A percentile compares a stretch with the other conserved stretches of the same genome.
These are phyloP conservation scores for Incumbomyces delicatus DNA, from an alignment of 2,329 filamentous ascomycete species.

Conservation along the genomic window DNA sequence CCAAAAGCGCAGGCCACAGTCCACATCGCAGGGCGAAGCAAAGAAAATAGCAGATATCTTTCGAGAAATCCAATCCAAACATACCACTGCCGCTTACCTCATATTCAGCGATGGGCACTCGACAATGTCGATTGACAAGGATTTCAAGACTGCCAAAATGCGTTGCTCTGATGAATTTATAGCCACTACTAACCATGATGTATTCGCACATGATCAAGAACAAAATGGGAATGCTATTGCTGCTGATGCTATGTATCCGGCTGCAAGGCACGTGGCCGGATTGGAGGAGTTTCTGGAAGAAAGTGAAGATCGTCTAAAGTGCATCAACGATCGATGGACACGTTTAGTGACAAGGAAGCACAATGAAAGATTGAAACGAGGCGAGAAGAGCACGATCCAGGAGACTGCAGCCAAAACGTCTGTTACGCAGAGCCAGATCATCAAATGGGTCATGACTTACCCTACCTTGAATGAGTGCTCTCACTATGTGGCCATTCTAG, in stretches of 20 bases:
- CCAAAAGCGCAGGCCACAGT: not conserved
- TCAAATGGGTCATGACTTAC: slow-evolving; percentile 41
- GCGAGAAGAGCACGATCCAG: slow-evolving; percentile 10
- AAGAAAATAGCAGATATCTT: slow-evolving; percentile 13
- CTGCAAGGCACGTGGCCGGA: slow-evolving; percentile 11
- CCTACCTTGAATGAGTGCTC: slow-evolving; percentile 49
- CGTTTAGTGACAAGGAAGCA: slow-evolving; percentile 8
- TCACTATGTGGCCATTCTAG: slow-evolving; percentile 50
- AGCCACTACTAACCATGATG: slow-evolving; percentile 48
- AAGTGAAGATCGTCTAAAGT: slow-evolving; percentile 13
- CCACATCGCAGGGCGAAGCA: not conserved
- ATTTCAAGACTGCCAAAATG: slow-evolving; percentile 37
- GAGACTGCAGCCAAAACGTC: slow-evolving; percentile 18
- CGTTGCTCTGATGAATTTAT: slow-evolving; percentile 43
- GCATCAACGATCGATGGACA: slow-evolving; percentile 14
- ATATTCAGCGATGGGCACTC: slow-evolving; percentile 43
- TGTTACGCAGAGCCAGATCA: slow-evolving; percentile 28
- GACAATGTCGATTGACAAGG: slow-evolving; percentile 47
- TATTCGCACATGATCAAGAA: slow-evolving; percentile 20
- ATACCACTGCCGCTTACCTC: slow-evolving; percentile 48
- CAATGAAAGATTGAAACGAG: not conserved
- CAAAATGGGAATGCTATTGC: slow-evolving; percentile 14
- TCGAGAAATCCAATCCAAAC: slow-evolving; percentile 24
- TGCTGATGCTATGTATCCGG: not conserved
- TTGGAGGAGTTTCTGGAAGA: slow-evolving; percentile 17